These are phyloP conservation scores for Cicer cuneatum DNA, from an alignment of 306 rosid genomes.

Conservation along the genomic window DNA sequence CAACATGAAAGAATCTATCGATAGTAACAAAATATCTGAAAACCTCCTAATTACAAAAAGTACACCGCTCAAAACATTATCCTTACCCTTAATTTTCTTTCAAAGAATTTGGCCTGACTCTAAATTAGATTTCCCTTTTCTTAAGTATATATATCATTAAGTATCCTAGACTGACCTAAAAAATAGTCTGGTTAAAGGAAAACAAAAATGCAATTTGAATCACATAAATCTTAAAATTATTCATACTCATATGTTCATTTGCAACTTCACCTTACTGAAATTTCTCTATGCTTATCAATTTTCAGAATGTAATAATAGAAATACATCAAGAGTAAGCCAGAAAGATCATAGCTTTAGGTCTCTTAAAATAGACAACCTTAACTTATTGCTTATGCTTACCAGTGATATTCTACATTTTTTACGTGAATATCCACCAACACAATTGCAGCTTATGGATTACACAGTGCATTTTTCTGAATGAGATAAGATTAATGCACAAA, in stretches of 20 bases:
- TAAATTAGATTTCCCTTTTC: neutral
- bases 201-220: neutral
- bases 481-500: constrained; percentile 1
- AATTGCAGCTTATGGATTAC: constrained; percentile 3
- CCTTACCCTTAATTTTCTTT: too few species aligned
- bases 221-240: too few species aligned
- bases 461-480: neutral
- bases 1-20: too few species aligned
- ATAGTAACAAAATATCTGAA: too few species aligned
- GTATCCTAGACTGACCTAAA: neutral
- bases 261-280: neutral
- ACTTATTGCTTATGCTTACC: neutral
- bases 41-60: too few species aligned
- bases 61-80: too few species aligned
- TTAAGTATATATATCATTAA: neutral
- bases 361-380: neutral
- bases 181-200: too few species aligned
- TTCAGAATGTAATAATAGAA: neutral
- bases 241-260: neutral
- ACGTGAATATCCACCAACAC: constrained; percentile 10
- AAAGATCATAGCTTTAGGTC: too few species aligned
- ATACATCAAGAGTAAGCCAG: neutral
- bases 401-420: neutral
- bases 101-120: too few species aligned
- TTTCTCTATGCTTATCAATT: neutral